Base-by-base conservation (phyloP, 2,329 filamentous ascomycete genomes). In the Penicillium sp. region DNA sequence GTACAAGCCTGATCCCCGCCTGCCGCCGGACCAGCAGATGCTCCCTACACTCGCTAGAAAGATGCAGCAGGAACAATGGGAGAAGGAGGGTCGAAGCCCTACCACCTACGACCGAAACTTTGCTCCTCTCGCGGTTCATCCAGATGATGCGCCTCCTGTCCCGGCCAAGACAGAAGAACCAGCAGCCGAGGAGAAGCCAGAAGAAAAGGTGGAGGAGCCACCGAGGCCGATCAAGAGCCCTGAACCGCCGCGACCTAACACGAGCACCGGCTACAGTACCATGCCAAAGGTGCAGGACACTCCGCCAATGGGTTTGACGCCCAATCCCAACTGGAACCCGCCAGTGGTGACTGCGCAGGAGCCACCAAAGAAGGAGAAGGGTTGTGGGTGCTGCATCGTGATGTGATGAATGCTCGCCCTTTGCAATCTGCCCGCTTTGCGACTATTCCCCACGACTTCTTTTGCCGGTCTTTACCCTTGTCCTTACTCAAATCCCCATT, bases 11-110 rank as follows among this genome's bases (percentile, higher is more conserved):
- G 95, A 99, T 73, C 95, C 95, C 34, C 89, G 92, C 61, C 82
- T 99, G 37, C 95, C 95, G 5, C 95, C 92, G 0, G 95, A 99
- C 63, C 91, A 99, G 75, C 95, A 99, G 73, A 88, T 99, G 55
- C 86, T 99, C 11, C 95, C 95, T 0, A 98, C 95, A 0, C 92
- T 98, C 63, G 95, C 95, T 12, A 92, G 90, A 70, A 86, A 91
- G 57, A 84, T 98, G 75, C 91, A 95, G 75, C 94, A 97, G 78
- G 92, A 97, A 75, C 91, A 94, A 75, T 97, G 92, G 93, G 92
- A 96, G 76, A 90, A 88, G 68, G 91, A 97, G 75, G 93, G 93
- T 63, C 92, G 91, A 65, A 90, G 91, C 63, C 92, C 92, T 3
- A 91, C 86, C 60, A 83, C 89, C 28, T 97, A 96, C 73, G 93